Percentiles rank a stretch among this genome's conserved stretches.
Conservation (phyloP, 805 yeast species). For the Sugiyamaella qingdaonensis region DNA sequence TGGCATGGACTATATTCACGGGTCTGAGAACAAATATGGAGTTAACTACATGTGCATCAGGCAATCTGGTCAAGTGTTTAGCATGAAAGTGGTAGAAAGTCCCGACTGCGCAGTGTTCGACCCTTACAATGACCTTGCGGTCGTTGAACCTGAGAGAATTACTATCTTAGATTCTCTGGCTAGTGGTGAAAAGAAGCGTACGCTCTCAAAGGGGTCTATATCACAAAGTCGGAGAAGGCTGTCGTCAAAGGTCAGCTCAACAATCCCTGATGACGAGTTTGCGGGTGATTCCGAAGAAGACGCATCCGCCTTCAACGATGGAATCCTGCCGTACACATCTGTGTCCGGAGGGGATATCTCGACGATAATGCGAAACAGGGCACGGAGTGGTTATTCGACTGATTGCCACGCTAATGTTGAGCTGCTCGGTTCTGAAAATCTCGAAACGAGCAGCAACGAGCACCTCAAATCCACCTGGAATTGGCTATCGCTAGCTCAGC, state of each 20-base stretch:
- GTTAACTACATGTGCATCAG: constrained; percentile 80
- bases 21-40: constrained; percentile 43
- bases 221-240: constrained; percentile 4
- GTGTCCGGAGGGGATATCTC: constrained; percentile 71
- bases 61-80: constrained; percentile 82
- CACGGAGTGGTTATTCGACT: constrained; percentile 65
- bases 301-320: constrained; percentile 9
- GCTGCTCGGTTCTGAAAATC: constrained; percentile 45
- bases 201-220: not conserved
- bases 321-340: constrained; percentile 26
- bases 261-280: constrained; percentile 20
- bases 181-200: not conserved
- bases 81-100: constrained; percentile 69
- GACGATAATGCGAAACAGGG: constrained; percentile 64
- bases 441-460: constrained; percentile 32
- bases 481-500: constrained; percentile 76
- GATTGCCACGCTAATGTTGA: constrained; percentile 62
- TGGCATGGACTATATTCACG: constrained; percentile 79
- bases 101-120: constrained; percentile 61
- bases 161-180: constrained; percentile 12
- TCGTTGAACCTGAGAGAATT: constrained; percentile 21
- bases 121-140: constrained; percentile 41
- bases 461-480: constrained; percentile 81
- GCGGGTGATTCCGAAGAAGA: constrained; percentile 12
- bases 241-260: constrained; percentile 10